Conservation (phyloP, 2,329 filamentous ascomycete genomes). For the Aspergillus pseudotamarii region DNA sequence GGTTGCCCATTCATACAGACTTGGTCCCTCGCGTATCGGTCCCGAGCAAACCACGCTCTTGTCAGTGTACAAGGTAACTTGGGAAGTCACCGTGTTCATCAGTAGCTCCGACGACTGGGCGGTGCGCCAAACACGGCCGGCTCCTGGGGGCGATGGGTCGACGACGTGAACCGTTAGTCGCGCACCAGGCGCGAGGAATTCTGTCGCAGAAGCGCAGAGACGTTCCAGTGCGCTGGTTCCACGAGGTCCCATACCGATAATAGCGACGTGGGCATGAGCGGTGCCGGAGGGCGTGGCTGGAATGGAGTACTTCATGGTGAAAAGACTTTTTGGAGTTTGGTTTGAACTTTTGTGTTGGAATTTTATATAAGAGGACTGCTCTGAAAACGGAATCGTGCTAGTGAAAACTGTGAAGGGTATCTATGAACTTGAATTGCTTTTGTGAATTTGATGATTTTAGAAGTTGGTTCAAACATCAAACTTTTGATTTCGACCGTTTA, state of each 20-base stretch:
- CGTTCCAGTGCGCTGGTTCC: not conserved
- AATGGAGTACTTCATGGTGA: not conserved
- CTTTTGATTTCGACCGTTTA: not conserved
- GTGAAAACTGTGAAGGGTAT: not conserved
- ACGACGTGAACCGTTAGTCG: conserved; percentile 5
- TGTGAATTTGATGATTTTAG: not conserved
- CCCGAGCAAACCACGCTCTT: not conserved
- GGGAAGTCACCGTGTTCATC: conserved; percentile 8
- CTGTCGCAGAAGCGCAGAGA: not conserved
- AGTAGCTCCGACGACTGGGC: conserved; percentile 2
- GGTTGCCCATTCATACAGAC: not conserved
- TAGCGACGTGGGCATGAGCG: not conserved
- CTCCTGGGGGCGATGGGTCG: conserved; percentile 2
- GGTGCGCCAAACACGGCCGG: conserved; percentile 6
- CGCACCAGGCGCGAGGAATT: not conserved
- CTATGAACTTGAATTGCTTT: not conserved
- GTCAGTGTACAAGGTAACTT: conserved; percentile 1
- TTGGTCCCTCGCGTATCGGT: not conserved
- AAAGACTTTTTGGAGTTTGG: not conserved
- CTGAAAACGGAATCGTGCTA: not conserved
- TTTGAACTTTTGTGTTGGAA: not conserved
- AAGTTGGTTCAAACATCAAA: not conserved
- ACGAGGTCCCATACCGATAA: not conserved
- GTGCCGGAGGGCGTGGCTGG: not conserved
- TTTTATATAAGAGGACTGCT: not conserved